Evolutionary conservation across 2,329 filamentous ascomycete genomes (phyloP).

Genomic region (Colletotrichum lentis): DNA sequence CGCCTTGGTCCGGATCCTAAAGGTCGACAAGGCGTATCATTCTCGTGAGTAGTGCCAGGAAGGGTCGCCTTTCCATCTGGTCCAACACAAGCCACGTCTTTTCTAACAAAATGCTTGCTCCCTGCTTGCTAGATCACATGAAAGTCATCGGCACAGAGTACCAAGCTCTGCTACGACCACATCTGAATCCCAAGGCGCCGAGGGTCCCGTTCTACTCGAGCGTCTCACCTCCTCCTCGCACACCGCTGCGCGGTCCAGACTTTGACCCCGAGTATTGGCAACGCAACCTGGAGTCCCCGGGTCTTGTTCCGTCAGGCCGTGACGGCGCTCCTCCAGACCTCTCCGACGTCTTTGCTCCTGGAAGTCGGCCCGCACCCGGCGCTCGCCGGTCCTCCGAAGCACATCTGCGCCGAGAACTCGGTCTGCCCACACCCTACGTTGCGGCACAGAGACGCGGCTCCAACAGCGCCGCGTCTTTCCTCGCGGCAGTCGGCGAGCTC

Average conservation of each 20-base stretch:
- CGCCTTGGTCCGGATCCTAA: neutral
- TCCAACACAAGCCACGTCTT: too few species aligned
- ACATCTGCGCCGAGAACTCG: constrained; percentile 58
- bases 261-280: constrained; percentile 35
- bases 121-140: constrained; percentile 39
- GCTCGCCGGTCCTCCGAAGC: constrained; percentile 26
- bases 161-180: constrained; percentile 9
- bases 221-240: constrained; percentile 1
- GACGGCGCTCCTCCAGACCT: constrained; percentile 23
- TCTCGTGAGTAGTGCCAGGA: constrained; percentile 18
- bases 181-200: neutral
- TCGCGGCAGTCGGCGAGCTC: constrained; percentile 50
- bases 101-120: too few species aligned
- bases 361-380: constrained; percentile 38
- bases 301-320: constrained; percentile 36
- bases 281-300: constrained; percentile 33
- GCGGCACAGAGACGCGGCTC: constrained; percentile 61
- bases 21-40: constrained; percentile 28
- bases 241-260: constrained; percentile 3
- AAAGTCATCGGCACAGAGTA: constrained; percentile 24
- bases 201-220: constrained; percentile 26
- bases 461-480: constrained; percentile 54
- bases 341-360: constrained; percentile 40
- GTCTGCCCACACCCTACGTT: constrained; percentile 55
- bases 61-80: too few species aligned